A percentile compares a stretch with the other conserved stretches of the same genome.
phyloP scores from a whole-genome alignment of 768 basidiomycete genomes.

The Steccherinum ochraceum region DNA sequence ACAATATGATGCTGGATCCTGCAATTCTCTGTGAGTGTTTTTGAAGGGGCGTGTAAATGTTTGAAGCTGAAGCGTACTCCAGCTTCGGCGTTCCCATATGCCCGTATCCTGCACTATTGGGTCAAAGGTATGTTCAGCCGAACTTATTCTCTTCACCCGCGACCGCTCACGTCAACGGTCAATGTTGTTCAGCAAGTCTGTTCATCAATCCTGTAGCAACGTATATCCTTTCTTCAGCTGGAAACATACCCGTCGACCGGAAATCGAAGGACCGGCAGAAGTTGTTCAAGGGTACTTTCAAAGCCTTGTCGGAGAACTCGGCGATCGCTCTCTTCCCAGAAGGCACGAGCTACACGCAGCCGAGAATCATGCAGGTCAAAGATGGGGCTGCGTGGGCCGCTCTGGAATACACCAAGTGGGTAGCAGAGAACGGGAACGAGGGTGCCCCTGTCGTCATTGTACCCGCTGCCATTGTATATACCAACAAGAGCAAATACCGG shows the following conservation, averaged over 20 bases:
- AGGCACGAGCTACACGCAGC: conserved; percentile 90
- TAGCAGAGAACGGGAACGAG: conserved; percentile 37
- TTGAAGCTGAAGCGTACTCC: not conserved
- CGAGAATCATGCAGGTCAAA: conserved; percentile 86
- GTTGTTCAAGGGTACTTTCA: conserved; percentile 85
- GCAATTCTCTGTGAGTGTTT: conserved; percentile 63
- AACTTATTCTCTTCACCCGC: conserved; percentile 4
- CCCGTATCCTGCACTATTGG: conserved; percentile 85
- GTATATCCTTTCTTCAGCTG: conserved; percentile 77
- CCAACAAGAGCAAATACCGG: conserved; percentile 93
- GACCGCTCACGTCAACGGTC: conserved; percentile 5
- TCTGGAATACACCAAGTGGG: conserved; percentile 85
- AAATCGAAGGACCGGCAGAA: conserved; percentile 88
- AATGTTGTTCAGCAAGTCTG: conserved; percentile 47
- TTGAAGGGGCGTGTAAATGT: not conserved
- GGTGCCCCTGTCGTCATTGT: conserved; percentile 57
- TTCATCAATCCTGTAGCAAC: conserved; percentile 73
- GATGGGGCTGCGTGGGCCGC: conserved; percentile 96
- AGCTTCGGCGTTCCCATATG: conserved; percentile 77
- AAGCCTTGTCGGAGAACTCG: conserved; percentile 70
- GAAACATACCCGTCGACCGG: conserved; percentile 97
- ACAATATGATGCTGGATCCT: conserved; percentile 95
- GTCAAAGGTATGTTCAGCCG: conserved; percentile 62
- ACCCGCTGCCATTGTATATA: conserved; percentile 88
- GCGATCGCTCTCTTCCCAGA: conserved; percentile 94